A percentile compares a stretch with the other conserved stretches of the same genome.
phyloP scores from a whole-genome alignment of 768 basidiomycete species.

The Kwoniella sp. region DNA sequence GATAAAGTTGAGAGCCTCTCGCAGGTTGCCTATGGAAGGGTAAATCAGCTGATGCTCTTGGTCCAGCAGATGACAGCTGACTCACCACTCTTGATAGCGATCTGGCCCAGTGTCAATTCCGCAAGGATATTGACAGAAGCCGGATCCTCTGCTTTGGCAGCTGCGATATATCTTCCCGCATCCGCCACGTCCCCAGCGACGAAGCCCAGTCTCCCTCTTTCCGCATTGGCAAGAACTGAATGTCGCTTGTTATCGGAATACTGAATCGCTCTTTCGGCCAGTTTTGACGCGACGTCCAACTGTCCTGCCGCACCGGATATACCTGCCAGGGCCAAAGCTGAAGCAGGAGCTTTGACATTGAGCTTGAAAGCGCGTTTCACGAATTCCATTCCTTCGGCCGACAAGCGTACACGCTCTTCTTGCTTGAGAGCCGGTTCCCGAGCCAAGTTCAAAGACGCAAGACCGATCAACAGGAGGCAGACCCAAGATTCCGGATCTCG shows the following conservation, averaged over 20 bases:
- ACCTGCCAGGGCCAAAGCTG: constrained; percentile 44
- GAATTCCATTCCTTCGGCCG: constrained; percentile 57
- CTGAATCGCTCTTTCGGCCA: constrained; percentile 91
- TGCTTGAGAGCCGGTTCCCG: constrained; percentile 69
- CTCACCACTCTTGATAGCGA: constrained; percentile 78
- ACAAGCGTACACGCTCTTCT: constrained; percentile 60
- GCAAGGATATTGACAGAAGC: constrained; percentile 72
- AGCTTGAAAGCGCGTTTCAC: constrained; percentile 63
- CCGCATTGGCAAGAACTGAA: constrained; percentile 73
- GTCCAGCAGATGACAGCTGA: not conserved
- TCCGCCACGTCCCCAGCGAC: constrained; percentile 66
- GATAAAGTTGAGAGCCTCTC: constrained; percentile 56
- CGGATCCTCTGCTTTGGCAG: constrained; percentile 59
- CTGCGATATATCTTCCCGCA: constrained; percentile 75
- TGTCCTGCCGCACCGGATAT: constrained; percentile 40
- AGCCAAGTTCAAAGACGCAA: constrained; percentile 83
- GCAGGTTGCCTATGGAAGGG: constrained; percentile 40
- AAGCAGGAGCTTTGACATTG: constrained; percentile 41
- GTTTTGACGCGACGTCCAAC: constrained; percentile 71
- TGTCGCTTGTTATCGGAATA: constrained; percentile 72
- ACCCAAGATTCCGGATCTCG: constrained; percentile 80
- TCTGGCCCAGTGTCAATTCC: constrained; percentile 80
- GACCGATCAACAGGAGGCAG: constrained; percentile 76
- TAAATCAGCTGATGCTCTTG: not conserved
- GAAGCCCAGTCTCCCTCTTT: constrained; percentile 82